Conservation (phyloP, 495 filamentous ascomycete genomes). For the Filosporella fistucella region DNA sequence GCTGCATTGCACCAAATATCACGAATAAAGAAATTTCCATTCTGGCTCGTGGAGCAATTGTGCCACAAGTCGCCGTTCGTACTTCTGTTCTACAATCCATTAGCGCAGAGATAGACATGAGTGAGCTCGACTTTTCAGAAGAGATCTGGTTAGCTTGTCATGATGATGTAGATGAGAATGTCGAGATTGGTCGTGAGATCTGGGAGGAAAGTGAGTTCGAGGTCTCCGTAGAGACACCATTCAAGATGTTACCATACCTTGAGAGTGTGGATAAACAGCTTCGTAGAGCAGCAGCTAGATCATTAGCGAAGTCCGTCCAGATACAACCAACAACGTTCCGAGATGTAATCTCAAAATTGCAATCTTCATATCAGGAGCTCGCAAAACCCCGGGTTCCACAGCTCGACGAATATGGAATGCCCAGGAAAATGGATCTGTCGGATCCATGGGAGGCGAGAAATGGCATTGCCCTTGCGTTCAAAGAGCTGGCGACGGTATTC, state of each 20-base stretch:
- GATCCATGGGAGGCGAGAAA: constrained; percentile 90
- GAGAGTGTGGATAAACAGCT: constrained; percentile 73
- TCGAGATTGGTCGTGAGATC: constrained; percentile 74
- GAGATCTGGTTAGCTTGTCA: constrained; percentile 93
- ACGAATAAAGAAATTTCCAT: constrained; percentile 60
- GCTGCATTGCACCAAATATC: constrained; percentile 75
- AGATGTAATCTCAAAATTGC: constrained; percentile 55
- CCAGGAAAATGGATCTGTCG: constrained; percentile 70
- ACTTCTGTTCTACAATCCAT: constrained; percentile 89
- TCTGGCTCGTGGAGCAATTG: constrained; percentile 69
- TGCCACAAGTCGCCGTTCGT: constrained; percentile 72
- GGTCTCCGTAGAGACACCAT: constrained; percentile 49
- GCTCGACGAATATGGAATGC: constrained; percentile 90
- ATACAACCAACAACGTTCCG: constrained; percentile 50
- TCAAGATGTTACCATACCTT: constrained; percentile 71
- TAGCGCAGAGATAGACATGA: constrained; percentile 85
- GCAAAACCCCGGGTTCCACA: constrained; percentile 76
- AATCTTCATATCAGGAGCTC: constrained; percentile 66
- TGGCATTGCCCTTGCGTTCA: constrained; percentile 83
- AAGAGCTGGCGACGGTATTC: constrained; percentile 67
- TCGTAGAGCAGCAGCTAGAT: constrained; percentile 75
- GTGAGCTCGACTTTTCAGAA: constrained; percentile 74
- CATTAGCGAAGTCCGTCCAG: constrained; percentile 68
- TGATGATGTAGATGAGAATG: constrained; percentile 85
- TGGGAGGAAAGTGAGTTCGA: constrained; percentile 92